These are phyloP conservation scores for Cardamine chenopodiifolia DNA, from an alignment of 345 rosid genomes.

Conservation along the genomic window DNA sequence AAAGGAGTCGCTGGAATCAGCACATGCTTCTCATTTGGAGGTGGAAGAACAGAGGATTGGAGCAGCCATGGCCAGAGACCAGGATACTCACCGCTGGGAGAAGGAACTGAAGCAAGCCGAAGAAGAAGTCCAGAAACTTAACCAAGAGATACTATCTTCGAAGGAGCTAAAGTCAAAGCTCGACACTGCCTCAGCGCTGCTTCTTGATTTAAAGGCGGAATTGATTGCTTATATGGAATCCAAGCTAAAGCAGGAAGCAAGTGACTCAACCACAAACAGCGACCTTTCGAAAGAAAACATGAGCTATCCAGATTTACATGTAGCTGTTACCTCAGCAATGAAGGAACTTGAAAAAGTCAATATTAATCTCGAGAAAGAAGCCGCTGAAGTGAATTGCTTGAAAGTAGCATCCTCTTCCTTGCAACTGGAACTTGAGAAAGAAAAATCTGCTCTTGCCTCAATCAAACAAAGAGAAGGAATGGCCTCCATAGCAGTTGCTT, in stretches of 20 bases:
- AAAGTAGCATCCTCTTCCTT: constrained; percentile 68
- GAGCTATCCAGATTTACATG: constrained; percentile 59
- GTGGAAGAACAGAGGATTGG: constrained; percentile 93
- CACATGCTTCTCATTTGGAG: constrained; percentile 91
- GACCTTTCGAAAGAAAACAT: constrained; percentile 39
- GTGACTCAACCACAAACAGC: constrained; percentile 26
- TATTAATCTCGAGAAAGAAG: constrained; percentile 69
- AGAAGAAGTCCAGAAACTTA: constrained; percentile 70
- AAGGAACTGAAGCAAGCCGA: constrained; percentile 85
- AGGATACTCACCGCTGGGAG: constrained; percentile 83
- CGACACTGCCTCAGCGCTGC: constrained; percentile 68
- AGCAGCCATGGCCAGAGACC: constrained; percentile 85
- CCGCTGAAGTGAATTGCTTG: constrained; percentile 65
- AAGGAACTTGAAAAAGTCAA: constrained; percentile 85
- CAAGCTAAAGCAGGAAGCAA: constrained; percentile 54
- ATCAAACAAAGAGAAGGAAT: constrained; percentile 84
- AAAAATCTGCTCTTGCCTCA: constrained; percentile 62
- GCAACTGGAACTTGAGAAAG: constrained; percentile 65
- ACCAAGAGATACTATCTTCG: constrained; percentile 65
- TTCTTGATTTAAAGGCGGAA: constrained; percentile 79
- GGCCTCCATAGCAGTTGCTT: constrained; percentile 76
- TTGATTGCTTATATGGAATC: constrained; percentile 81
- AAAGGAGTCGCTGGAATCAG: constrained; percentile 81
- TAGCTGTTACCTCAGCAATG: constrained; percentile 64
- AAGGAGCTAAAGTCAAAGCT: constrained; percentile 76